phyloP scores from a whole-genome alignment of 2,329 filamentous ascomycete genomes.

The Diaporthe citrichinensis region DNA sequence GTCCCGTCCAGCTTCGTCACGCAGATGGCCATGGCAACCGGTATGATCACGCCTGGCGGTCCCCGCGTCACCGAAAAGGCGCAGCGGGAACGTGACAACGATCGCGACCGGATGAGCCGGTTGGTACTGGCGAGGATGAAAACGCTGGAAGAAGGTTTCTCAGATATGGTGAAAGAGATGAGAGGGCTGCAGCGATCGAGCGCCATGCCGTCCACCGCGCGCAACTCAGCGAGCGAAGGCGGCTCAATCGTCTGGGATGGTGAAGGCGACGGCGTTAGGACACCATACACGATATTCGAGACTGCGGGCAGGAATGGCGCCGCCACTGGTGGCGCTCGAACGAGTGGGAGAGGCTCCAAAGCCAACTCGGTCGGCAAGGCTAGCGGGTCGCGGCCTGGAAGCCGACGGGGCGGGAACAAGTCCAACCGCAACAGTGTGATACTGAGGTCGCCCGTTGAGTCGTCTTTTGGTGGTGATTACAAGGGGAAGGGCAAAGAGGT shows the following conservation, averaged over 20 bases:
- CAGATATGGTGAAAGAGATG: constrained; percentile 87
- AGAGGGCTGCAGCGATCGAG: constrained; percentile 69
- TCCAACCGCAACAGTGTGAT: constrained; percentile 42
- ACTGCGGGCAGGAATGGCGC: constrained; percentile 51
- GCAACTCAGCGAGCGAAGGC: constrained; percentile 60
- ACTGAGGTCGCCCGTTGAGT: constrained; percentile 53
- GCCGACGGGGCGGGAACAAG: constrained; percentile 57
- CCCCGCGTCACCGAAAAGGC: constrained; percentile 49
- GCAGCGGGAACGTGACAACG: constrained; percentile 54
- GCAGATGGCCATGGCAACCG: constrained; percentile 81
- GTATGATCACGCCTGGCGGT: constrained; percentile 68
- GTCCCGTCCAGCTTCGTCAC: constrained; percentile 85
- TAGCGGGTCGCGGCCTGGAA: constrained; percentile 52
- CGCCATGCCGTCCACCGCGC: constrained; percentile 58
- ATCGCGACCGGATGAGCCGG: constrained; percentile 79
- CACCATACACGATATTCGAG: constrained; percentile 49
- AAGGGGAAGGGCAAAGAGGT: constrained; percentile 66
- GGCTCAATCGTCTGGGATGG: constrained; percentile 38
- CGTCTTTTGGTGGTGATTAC: constrained; percentile 43
- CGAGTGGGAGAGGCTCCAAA: constrained; percentile 44
- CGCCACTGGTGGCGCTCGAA: constrained; percentile 45
- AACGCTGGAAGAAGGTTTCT: constrained; percentile 90
- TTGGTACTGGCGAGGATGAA: constrained; percentile 93
- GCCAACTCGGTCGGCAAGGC: constrained; percentile 44
- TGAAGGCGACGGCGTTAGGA: constrained; percentile 19